phyloP scores from a whole-genome alignment of 176 grass and related monocot genomes.

The Carex pumila region DNA sequence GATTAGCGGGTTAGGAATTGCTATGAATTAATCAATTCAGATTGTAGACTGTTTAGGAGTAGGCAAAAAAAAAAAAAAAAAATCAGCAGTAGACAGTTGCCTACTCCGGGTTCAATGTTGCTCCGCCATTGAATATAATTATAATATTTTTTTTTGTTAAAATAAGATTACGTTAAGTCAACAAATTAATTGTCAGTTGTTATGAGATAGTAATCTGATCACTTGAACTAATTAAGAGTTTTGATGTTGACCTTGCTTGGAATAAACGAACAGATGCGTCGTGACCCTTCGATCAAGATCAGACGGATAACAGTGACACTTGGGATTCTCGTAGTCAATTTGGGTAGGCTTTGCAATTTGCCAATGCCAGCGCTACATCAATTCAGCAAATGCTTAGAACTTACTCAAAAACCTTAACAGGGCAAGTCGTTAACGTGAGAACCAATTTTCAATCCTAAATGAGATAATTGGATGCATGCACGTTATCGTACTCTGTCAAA shows the following conservation, averaged over 20 bases:
- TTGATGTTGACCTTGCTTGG: not conserved
- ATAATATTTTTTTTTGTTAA: not conserved
- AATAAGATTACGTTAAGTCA: not conserved
- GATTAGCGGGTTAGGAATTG: no score
- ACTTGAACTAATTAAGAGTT: not conserved
- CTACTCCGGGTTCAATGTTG: no score
- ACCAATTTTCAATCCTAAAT: not conserved
- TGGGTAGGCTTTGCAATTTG: not conserved
- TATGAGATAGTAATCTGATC: not conserved
- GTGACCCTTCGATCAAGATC: not conserved
- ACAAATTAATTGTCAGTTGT: not conserved
- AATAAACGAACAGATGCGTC: not conserved
- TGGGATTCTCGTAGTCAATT: not conserved
- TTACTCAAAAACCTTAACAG: not conserved
- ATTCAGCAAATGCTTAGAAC: not conserved
- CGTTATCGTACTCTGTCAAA: not conserved
- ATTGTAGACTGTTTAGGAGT: no score
- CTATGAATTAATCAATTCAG: no score
- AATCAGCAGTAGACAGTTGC: no score
- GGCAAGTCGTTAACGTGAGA: not conserved
- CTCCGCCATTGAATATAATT: no score
- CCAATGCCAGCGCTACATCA: not conserved
- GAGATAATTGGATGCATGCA: not conserved
- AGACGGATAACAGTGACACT: not conserved
- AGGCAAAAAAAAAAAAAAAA: no score